Evolutionary conservation across 2,329 filamentous ascomycete species (phyloP).

Genomic region (Penicillium palitans): DNA sequence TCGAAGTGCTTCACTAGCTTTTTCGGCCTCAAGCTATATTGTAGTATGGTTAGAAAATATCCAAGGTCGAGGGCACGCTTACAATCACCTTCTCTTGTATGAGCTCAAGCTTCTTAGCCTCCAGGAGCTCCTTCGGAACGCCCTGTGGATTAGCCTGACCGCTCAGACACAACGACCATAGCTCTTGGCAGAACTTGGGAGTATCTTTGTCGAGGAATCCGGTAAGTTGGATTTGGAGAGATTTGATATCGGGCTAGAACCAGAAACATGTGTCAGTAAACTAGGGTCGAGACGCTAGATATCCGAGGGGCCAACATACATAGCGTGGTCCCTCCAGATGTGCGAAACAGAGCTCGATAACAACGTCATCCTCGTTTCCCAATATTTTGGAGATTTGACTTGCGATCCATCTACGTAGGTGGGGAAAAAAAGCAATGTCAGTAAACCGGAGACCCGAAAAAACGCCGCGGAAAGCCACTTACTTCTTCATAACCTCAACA

Average conservation of each 20-base stretch:
- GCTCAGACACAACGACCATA: conserved; percentile 90
- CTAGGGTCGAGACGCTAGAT: neutral
- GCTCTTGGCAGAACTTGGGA: conserved; percentile 81
- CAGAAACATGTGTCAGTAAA: conserved; percentile 26
- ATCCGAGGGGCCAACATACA: conserved; percentile 55
- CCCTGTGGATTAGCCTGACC: conserved; percentile 86
- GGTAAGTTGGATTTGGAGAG: conserved; percentile 88
- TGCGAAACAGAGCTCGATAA: conserved; percentile 78
- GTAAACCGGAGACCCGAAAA: conserved; percentile 8
- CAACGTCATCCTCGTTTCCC: conserved; percentile 91
- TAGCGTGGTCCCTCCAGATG: conserved; percentile 71
- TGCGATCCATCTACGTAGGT: conserved; percentile 76
- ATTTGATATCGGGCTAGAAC: conserved; percentile 86
- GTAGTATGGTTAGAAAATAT: conserved; percentile 12
- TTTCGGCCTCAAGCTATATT: conserved; percentile 74
- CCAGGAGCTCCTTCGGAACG: conserved; percentile 88
- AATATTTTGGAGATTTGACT: conserved; percentile 83
- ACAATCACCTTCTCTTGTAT: conserved; percentile 81
- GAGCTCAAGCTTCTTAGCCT: conserved; percentile 93
- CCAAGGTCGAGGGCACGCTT: no score
- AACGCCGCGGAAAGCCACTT: conserved; percentile 35
- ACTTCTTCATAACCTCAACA: conserved; percentile 97
- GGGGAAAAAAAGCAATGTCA: conserved; percentile 8
- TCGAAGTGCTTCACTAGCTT: conserved; percentile 72
- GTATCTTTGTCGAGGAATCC: conserved; percentile 95